These are phyloP conservation scores for Perkinsus marinus DNA, from an alignment of 169 alveolate genomes.

Conservation along the genomic window DNA sequence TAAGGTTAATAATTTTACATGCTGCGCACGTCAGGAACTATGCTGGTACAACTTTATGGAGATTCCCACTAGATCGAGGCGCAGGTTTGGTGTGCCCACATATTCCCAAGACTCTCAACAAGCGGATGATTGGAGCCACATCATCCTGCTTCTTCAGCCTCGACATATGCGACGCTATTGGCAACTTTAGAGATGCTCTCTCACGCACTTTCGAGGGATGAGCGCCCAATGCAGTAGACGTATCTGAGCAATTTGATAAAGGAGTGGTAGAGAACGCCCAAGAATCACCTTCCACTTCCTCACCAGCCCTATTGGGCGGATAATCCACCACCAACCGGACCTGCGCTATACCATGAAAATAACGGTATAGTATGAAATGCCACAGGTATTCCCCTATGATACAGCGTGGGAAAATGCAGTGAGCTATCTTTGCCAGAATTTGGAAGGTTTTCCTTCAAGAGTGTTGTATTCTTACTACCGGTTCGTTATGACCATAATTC, in stretches of 20 bases:
- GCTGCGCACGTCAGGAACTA: not conserved
- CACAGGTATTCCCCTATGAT: too few species aligned
- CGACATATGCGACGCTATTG: not conserved
- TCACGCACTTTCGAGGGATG: not conserved
- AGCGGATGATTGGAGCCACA: not conserved
- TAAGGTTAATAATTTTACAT: not conserved
- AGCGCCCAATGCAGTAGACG: not conserved
- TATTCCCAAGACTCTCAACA: not conserved
- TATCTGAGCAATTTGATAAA: not conserved
- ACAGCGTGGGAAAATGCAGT: too few species aligned
- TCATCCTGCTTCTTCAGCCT: not conserved
- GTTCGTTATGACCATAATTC: not conserved
- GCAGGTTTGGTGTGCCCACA: not conserved
- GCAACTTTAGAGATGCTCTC: not conserved
- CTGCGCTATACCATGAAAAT: not conserved
- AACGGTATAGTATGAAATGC: not conserved
- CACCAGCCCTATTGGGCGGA: not conserved
- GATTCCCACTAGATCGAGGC: not conserved
- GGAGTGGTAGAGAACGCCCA: not conserved
- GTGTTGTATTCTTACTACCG: too few species aligned
- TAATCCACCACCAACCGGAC: not conserved
- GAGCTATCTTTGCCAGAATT: too few species aligned
- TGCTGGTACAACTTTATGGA: not conserved
- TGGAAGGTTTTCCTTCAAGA: too few species aligned
- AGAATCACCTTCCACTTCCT: not conserved